Percentiles rank a stretch among this genome's conserved stretches.
Conservation (phyloP, 305 asterid genomes). For the Striga hermonthica region DNA sequence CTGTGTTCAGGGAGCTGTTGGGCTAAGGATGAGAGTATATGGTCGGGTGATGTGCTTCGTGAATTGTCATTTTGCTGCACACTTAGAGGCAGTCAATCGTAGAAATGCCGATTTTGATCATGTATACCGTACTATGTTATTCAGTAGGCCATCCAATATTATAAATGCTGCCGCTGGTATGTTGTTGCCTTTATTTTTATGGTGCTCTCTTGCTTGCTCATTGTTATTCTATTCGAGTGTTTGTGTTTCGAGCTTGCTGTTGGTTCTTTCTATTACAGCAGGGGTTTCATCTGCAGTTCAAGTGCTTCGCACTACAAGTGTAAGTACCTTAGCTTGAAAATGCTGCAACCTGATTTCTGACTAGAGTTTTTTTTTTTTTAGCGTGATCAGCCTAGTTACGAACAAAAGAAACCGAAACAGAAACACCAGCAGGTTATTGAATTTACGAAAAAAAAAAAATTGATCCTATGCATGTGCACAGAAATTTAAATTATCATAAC, state of each 20-base stretch:
- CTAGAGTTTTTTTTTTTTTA: neutral
- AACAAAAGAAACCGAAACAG: neutral
- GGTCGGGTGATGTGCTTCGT: slow-evolving; percentile 82
- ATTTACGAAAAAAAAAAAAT: neutral
- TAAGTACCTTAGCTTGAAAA: slow-evolving; percentile 43
- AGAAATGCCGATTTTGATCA: slow-evolving; percentile 96
- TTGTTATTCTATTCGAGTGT: slow-evolving; percentile 42
- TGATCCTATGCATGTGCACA: neutral
- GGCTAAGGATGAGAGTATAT: slow-evolving; percentile 87
- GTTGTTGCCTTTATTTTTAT: slow-evolving; percentile 42
- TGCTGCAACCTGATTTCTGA: slow-evolving; percentile 19
- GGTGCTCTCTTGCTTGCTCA: slow-evolving; percentile 54
- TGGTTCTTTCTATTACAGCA: slow-evolving; percentile 67
- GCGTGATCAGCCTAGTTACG: neutral
- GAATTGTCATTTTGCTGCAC: slow-evolving; percentile 98
- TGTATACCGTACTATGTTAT: slow-evolving; percentile 78
- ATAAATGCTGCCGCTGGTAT: slow-evolving; percentile 72
- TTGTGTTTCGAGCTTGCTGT: slow-evolving; percentile 50
- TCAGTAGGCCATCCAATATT: slow-evolving; percentile 72
- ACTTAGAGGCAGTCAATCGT: slow-evolving; percentile 83
- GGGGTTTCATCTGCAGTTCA: slow-evolving; percentile 75
- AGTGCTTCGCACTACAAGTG: slow-evolving; percentile 66
- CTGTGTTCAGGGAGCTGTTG: slow-evolving; percentile 89
- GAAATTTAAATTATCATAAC: too few relatives aligned
- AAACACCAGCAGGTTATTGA: neutral